Conservation (phyloP, 352 stramenopile species). For the Globisporangium mamillatum region DNA sequence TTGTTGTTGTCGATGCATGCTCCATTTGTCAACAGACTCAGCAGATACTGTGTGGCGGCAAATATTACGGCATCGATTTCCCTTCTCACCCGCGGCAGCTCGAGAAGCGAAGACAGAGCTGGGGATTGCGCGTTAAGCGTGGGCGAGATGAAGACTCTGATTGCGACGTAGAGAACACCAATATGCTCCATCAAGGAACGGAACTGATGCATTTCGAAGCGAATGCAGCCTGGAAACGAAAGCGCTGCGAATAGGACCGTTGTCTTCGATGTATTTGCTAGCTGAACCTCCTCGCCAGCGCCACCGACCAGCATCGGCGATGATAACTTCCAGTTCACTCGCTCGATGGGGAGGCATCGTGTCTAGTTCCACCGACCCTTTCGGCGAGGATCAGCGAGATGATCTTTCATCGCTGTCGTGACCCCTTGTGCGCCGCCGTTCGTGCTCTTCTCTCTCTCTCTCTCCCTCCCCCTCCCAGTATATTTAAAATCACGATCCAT, state of each 20-base stretch:
- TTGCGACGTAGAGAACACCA: slow-evolving; percentile 34
- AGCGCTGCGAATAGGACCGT: slow-evolving; percentile 44
- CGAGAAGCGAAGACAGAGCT: slow-evolving; percentile 47
- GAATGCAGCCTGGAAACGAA: slow-evolving; percentile 56
- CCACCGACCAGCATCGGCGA: not conserved
- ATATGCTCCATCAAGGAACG: slow-evolving; percentile 13
- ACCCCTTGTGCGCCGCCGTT: not conserved
- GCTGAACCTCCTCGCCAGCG: not conserved
- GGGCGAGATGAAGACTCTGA: slow-evolving; percentile 37
- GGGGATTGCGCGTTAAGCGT: slow-evolving; percentile 55
- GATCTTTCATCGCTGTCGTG: not conserved
- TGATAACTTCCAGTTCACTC: not conserved
- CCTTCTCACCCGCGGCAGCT: slow-evolving; percentile 51
- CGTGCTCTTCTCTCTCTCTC: slow-evolving; percentile 1
- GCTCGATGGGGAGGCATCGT: not conserved
- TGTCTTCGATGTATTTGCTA: not conserved
- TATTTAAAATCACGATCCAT: slow-evolving; percentile 31
- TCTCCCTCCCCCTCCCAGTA: slow-evolving; percentile 19
- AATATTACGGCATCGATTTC: slow-evolving; percentile 63
- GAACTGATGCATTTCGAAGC: slow-evolving; percentile 41
- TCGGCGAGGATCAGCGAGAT: not conserved
- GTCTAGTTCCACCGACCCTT: not conserved
- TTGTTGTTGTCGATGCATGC: not conserved
- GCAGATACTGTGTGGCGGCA: slow-evolving; percentile 61
- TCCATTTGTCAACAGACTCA: slow-evolving; percentile 26